phyloP scores from a whole-genome alignment of 1,284 basidiomycete species.

The Sanghuangporus baumii region DNA sequence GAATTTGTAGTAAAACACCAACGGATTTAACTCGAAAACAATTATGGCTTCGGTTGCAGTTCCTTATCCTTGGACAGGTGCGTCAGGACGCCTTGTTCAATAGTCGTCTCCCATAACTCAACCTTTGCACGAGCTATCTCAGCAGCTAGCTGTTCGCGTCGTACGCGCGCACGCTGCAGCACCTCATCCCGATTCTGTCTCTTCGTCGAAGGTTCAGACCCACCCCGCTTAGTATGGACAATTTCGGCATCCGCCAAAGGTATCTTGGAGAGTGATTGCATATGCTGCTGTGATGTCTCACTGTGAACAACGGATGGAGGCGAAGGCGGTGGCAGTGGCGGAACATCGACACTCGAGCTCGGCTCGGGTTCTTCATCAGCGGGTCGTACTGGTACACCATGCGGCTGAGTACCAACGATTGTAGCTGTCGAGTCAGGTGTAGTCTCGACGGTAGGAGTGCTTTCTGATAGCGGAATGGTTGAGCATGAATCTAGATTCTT shows the following conservation, averaged over 20 bases:
- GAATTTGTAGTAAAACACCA: neutral
- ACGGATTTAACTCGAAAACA: neutral
- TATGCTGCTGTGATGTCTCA: constrained; percentile 1
- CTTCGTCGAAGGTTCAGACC: constrained; percentile 16
- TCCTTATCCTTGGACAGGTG: constrained; percentile 39
- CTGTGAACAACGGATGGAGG: neutral
- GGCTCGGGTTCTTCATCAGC: neutral
- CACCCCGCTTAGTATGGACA: neutral
- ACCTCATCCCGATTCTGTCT: constrained; percentile 36
- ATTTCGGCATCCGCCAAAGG: neutral
- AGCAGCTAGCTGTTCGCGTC: constrained; percentile 43
- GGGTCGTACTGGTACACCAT: neutral
- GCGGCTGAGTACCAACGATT: neutral
- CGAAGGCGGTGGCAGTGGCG: neutral
- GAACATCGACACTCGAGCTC: neutral
- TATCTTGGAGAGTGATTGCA: neutral
- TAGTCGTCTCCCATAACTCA: constrained; percentile 66
- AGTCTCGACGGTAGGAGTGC: neutral
- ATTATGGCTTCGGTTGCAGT: neutral
- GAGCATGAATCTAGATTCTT: neutral
- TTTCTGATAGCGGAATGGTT: neutral
- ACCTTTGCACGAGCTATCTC: constrained; percentile 57
- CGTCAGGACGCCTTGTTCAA: constrained; percentile 64
- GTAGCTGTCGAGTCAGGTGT: neutral
- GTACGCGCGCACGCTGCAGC: constrained; percentile 45